Base-by-base conservation (phyloP, 2,329 filamentous ascomycete species). In the Pyrenophora tritici-repentis region DNA sequence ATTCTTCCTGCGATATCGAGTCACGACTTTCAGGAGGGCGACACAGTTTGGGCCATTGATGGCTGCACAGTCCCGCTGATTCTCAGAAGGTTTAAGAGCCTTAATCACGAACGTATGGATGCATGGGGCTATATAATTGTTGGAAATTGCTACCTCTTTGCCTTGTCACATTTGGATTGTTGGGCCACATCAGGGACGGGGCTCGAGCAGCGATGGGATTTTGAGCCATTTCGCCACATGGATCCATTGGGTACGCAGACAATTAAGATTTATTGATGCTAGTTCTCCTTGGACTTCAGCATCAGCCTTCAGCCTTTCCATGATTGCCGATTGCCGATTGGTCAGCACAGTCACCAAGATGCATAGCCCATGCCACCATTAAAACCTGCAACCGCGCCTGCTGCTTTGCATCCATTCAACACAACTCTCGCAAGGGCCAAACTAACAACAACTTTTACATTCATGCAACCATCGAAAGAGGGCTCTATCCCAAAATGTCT, bases 141-240 rank as follows among this genome's bases (percentile, higher is more conserved):
- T 12, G 50, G 54, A 2, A 44, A 54, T 29, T 54, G 50, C 13
- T 36, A 54, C 9, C n/a, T 57, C 33, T 45, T 57, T 16, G 47
- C 50, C 12, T 29, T 57, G 22, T 44, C 43, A 14, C 54, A 57
- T 16, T 33, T 55, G 24, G 50, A 55, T 29, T 57, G 54, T 33
- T 57, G 47, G 47, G 39, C 24, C 6, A 50, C 43, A 34, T 34
- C 47, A 34, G 54, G 54, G 4, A 48, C 39, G 14, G 54, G 50
- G 7, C 35, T 47, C 12, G 42, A 50, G 13, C 43, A 48, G 37
- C 29, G 52, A 35, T 57, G 54, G 54, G 40, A 51, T 9, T 57
- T 57, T 18, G 41, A 57, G 29, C 54, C 54, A 8, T 57, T 57
- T 17, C 54, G 54, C 14, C 43, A 43, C 31, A 50, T 57, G 54